Conservation (phyloP, 225 moss, liverwort and hornwort genomes). For the Ulota crispa region DNA sequence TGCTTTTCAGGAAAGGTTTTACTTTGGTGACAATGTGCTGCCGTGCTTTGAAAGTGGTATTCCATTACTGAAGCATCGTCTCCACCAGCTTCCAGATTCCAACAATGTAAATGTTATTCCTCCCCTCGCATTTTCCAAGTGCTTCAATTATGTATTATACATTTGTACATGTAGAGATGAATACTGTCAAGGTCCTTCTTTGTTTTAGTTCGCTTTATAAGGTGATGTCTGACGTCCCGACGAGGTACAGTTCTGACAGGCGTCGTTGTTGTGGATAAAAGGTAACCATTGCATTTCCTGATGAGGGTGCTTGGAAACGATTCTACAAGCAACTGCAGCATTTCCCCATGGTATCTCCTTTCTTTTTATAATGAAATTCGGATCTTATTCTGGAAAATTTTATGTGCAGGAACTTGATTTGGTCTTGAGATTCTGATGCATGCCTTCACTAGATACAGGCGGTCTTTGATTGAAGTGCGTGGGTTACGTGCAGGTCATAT, state of each 20-base stretch:
- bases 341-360: conserved; percentile 70
- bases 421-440: conserved; percentile 5
- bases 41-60: conserved; percentile 99
- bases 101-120: conserved; percentile 53
- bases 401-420: background rate
- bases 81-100: conserved; percentile 97
- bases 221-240: background rate
- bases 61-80: conserved; percentile 93
- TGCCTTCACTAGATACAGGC: conserved; percentile 4
- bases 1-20: conserved; percentile 82
- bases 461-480: conserved; percentile 21
- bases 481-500: conserved; percentile 63
- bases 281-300: conserved; percentile 97
- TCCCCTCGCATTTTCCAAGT: background rate
- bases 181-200: background rate
- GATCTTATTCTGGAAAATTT: background rate
- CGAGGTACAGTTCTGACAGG: background rate
- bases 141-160: background rate
- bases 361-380: background rate
- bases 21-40: conserved; percentile 96
- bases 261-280: conserved; percentile 27
- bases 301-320: conserved; percentile 99
- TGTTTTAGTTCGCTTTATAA: background rate
- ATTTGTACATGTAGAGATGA: background rate
- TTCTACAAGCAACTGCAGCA: conserved; percentile 99